Conservation (phyloP, 306 rosid species). For the Trifolium repens region DNA sequence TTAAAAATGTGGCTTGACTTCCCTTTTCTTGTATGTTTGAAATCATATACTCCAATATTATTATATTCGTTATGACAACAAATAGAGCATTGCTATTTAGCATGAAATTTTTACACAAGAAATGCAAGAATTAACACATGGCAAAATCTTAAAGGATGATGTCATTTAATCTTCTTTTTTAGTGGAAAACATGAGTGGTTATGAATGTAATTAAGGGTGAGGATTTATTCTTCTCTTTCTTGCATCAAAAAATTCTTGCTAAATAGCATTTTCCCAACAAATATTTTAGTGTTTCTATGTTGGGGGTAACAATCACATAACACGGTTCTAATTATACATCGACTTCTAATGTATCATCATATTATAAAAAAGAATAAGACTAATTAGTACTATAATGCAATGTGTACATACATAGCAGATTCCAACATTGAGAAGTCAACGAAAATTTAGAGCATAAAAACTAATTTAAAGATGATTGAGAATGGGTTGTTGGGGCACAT, state of each 20-base stretch:
- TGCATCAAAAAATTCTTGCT: too few species aligned
- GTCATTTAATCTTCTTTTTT: too few species aligned
- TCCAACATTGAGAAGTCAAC: not conserved
- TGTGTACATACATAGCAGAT: not conserved
- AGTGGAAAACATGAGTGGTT: too few species aligned
- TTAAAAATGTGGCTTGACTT: slow-evolving; percentile 3
- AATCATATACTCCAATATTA: not conserved
- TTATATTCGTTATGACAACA: slow-evolving; percentile 5
- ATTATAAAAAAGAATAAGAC: too few species aligned
- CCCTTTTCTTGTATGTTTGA: not conserved
- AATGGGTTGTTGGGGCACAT: not conserved
- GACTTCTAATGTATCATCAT: not conserved
- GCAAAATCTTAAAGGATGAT: too few species aligned
- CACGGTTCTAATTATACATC: not conserved
- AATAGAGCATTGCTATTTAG: too few species aligned
- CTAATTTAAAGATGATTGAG: not conserved
- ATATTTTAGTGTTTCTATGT: not conserved
- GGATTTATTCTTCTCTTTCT: too few species aligned
- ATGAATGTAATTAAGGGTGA: too few species aligned
- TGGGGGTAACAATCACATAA: slow-evolving; percentile 2
- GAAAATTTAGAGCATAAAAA: not conserved
- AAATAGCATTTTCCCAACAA: too few species aligned
- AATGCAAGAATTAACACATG: too few species aligned
- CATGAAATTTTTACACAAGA: too few species aligned
- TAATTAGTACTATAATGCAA: not conserved